Percentiles rank a stretch among this genome's conserved stretches.
phyloP scores from a whole-genome alignment of 495 filamentous ascomycete genomes.

The Melanomma pulvis-pyrius region DNA sequence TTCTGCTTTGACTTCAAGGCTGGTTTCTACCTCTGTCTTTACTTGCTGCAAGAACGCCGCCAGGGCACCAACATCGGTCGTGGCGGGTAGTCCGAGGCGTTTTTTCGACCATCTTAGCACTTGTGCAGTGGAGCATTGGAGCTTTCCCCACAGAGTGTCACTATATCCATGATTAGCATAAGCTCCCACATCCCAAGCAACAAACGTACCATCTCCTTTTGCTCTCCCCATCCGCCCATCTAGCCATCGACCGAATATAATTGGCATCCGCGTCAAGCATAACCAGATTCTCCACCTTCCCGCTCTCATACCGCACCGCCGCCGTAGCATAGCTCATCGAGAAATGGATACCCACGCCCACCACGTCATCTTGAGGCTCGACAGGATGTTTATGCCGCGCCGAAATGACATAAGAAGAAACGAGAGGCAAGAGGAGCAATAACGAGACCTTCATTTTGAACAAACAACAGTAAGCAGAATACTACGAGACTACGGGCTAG shows the following conservation, averaged over 20 bases:
- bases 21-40: neutral
- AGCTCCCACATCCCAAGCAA: neutral
- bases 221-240: neutral
- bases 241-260: neutral
- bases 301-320: conserved; percentile 2
- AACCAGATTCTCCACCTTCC: neutral
- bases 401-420: neutral
- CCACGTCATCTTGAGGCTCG: neutral
- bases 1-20: neutral
- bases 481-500: neutral
- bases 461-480: neutral
- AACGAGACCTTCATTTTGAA: neutral
- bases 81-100: conserved; percentile 2
- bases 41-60: neutral
- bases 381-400: neutral
- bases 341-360: conserved; percentile 3
- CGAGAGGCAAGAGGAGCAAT: neutral
- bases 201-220: neutral
- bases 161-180: neutral
- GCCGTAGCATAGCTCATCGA: conserved; percentile 4
- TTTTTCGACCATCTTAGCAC: conserved; percentile 2
- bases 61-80: conserved; percentile 1
- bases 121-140: neutral
- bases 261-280: neutral
- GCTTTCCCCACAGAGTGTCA: neutral